Percentiles rank a stretch among this genome's conserved stretches.
These are phyloP conservation scores for Catharanthus roseus DNA, from an alignment of 257 asterid genomes.

Conservation along the genomic window DNA sequence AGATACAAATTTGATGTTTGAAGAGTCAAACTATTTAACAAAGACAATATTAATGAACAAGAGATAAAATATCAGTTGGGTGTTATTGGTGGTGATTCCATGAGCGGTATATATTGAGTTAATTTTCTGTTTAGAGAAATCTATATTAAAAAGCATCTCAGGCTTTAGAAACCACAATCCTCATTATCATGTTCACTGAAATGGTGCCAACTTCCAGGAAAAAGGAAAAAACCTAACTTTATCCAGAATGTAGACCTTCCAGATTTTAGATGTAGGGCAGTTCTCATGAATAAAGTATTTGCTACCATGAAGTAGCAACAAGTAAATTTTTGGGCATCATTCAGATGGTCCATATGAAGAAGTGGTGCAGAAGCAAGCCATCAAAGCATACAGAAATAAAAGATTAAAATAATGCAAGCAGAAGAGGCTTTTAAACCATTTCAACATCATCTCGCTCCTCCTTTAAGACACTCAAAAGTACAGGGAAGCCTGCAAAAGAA, in stretches of 20 bases:
- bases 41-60: background rate
- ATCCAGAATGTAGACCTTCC: background rate
- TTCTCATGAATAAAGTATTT: background rate
- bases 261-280: background rate
- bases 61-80: no score
- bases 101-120: background rate
- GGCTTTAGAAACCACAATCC: background rate
- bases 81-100: background rate
- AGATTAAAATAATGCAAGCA: slow-evolving; percentile 1
- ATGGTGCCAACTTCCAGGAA: background rate
- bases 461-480: slow-evolving; percentile 67
- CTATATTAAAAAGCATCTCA: background rate
- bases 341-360: background rate
- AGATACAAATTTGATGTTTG: background rate
- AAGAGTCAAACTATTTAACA: background rate
- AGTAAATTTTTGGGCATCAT: background rate
- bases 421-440: slow-evolving; percentile 54
- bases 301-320: slow-evolving; percentile 1
- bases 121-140: background rate
- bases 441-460: slow-evolving; percentile 96
- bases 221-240: background rate
- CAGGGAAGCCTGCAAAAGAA: slow-evolving; percentile 75
- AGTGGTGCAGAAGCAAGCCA: slow-evolving; percentile 1
- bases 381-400: slow-evolving; percentile 2
- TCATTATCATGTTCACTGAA: background rate